phyloP scores from a whole-genome alignment of 1,284 basidiomycete species.

The Cutaneotrichosporon dermatis region DNA sequence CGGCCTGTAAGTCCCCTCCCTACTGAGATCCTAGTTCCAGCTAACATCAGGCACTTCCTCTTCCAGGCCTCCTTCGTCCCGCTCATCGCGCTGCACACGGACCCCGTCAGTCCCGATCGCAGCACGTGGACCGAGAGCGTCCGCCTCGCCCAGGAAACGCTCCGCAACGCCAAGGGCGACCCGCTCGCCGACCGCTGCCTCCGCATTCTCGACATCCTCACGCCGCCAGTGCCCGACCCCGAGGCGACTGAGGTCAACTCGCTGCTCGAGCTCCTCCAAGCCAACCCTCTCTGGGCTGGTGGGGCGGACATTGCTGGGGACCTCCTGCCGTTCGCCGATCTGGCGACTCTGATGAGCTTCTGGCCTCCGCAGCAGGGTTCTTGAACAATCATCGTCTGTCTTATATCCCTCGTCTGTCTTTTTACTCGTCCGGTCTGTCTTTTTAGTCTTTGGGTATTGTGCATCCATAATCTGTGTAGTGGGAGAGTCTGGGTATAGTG shows the following conservation, averaged over 20 bases:
- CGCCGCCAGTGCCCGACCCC: constrained; percentile 7
- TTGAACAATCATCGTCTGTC: background rate
- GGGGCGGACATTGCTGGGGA: constrained; percentile 7
- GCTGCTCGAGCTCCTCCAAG: constrained; percentile 12
- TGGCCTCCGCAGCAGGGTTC: constrained; percentile 6
- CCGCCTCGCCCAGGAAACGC: constrained; percentile 14
- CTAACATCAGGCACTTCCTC: constrained; percentile 23
- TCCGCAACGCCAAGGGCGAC: constrained; percentile 11
- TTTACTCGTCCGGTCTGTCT: no score
- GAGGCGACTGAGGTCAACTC: constrained; percentile 2
- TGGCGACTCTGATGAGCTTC: constrained; percentile 17
- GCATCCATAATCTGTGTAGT: no score
- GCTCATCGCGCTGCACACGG: constrained; percentile 24
- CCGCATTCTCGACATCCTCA: constrained; percentile 17
- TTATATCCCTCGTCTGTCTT: no score
- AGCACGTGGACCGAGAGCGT: constrained; percentile 16
- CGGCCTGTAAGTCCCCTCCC: constrained; percentile 18
- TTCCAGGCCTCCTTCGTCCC: constrained; percentile 28
- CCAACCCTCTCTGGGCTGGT: constrained; percentile 14
- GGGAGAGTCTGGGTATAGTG: no score
- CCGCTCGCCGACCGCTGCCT: constrained; percentile 22
- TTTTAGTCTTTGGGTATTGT: no score
- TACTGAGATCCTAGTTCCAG: background rate
- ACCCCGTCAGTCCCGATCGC: constrained; percentile 8
- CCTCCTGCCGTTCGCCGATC: constrained; percentile 20